phyloP scores from a whole-genome alignment of 2,329 filamentous ascomycete species.

The Xylaria sp. region DNA sequence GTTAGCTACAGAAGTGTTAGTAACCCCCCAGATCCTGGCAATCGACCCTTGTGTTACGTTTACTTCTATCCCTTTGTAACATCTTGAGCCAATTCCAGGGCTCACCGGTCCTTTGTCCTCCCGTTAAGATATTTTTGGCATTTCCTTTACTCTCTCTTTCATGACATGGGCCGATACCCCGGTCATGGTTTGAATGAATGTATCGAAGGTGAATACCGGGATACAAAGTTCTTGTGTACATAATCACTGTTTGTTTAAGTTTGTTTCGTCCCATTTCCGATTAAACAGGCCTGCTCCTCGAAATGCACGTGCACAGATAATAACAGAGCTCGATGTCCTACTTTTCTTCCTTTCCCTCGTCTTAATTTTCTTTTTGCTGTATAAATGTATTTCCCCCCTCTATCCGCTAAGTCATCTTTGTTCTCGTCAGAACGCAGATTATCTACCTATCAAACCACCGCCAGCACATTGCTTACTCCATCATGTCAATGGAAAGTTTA shows the following conservation, averaged over 20 bases:
- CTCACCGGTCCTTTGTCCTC: not conserved
- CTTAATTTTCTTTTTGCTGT: no score
- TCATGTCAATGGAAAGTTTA: no score
- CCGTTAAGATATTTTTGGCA: not conserved
- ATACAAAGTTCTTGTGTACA: not conserved
- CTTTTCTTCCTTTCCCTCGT: not conserved
- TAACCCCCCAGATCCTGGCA: not conserved
- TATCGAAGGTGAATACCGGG: not conserved
- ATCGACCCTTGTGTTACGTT: not conserved
- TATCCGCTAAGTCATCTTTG: no score
- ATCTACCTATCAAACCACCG: no score
- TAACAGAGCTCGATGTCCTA: not conserved
- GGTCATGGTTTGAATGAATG: not conserved
- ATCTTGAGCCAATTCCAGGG: not conserved
- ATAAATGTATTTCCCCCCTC: no score
- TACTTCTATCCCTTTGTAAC: not conserved
- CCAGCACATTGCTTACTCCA: no score
- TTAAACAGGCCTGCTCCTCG: not conserved
- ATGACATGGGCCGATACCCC: no score
- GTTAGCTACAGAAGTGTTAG: not conserved
- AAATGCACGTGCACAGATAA: not conserved
- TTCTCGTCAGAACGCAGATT: no score
- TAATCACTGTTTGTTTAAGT: not conserved
- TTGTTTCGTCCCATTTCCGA: not conserved
- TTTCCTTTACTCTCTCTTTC: no score